Base-by-base conservation (phyloP, 2,329 filamentous ascomycete genomes). In the Sarocladium strictum region DNA sequence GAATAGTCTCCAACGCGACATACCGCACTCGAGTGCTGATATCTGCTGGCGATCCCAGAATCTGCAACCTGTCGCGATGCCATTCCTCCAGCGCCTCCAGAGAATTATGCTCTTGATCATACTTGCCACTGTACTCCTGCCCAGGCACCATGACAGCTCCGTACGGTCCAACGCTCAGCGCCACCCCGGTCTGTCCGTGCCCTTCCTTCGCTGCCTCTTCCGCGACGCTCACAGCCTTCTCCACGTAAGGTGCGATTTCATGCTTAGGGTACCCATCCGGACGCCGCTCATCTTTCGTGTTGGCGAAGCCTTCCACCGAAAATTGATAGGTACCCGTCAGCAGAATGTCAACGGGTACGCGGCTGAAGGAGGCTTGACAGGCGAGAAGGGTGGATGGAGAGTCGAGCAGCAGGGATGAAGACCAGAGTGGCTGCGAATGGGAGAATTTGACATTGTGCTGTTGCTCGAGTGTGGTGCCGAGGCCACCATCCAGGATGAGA, bases 281-380 rank as follows among this genome's bases (percentile, higher is more conserved):
- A 45, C 67, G 72, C 2, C 68, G 59, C 0, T 66, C 17, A 1
- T 71, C 75, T 54, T 57, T 72, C 1, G 82, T 85, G 35, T 69
- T 70, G 2, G 67, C 65, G 59, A 87, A 86, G 0, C 79, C 84
- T 11, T 78, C 69, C 7, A 75, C 65, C 0, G 80, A 85, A 1
- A 80, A 71, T 63, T 88, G 85, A 64, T 89, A 89, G 0, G 85
- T 89, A 7, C 84, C 84, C 10, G 83, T 87, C 47, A 85, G 74
- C 19, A 88, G 67, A 26, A 89, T 72, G 62, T 88, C 82, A 54
- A 80, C 78, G 33, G 81, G 83, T 1, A 80, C 76, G 7, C 63
- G 57, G 53, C 70, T 74, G 64, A 86, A 86, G 59, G 78, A 77
- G 53, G 64, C 62, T 62, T 86, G 84, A 63, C 80, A 84, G 27